These are phyloP conservation scores for Camelina laxa DNA, from an alignment of 345 rosid genomes.

Conservation along the genomic window DNA sequence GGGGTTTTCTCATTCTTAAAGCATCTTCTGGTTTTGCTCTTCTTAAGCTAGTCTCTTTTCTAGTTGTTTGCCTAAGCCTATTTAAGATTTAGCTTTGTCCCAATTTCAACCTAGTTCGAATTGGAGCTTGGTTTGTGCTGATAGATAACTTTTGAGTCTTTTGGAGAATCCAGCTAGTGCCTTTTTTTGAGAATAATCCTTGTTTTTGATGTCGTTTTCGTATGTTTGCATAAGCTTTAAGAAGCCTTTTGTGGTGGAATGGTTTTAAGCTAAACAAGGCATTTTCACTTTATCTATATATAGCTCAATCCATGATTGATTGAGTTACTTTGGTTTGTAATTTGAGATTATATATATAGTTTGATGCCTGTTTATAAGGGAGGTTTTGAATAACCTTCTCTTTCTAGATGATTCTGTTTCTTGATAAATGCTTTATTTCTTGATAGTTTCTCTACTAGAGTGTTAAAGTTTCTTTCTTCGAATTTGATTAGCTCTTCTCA, in stretches of 20 bases:
- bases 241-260: slow-evolving; percentile 4
- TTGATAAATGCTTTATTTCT: background rate
- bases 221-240: background rate
- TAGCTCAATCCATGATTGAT: slow-evolving; percentile 18
- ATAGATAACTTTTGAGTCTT: background rate
- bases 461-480: slow-evolving; percentile 4
- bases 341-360: slow-evolving; percentile 17
- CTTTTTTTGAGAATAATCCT: slow-evolving; percentile 8
- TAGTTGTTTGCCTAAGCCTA: no score
- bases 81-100: background rate
- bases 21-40: background rate
- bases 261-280: slow-evolving; percentile 1
- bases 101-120: slow-evolving; percentile 29
- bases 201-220: slow-evolving; percentile 27
- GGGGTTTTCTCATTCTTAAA: background rate
- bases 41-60: background rate
- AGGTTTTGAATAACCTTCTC: background rate
- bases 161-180: background rate
- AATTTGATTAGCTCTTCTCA: no score
- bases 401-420: background rate
- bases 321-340: slow-evolving; percentile 16
- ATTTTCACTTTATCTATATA: background rate
- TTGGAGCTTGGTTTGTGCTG: slow-evolving; percentile 4
- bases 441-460: background rate
- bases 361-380: slow-evolving; percentile 14